Evolutionary conservation across 2,329 filamentous ascomycete genomes (phyloP).

Genomic region (Aureobasidium uvarum): DNA sequence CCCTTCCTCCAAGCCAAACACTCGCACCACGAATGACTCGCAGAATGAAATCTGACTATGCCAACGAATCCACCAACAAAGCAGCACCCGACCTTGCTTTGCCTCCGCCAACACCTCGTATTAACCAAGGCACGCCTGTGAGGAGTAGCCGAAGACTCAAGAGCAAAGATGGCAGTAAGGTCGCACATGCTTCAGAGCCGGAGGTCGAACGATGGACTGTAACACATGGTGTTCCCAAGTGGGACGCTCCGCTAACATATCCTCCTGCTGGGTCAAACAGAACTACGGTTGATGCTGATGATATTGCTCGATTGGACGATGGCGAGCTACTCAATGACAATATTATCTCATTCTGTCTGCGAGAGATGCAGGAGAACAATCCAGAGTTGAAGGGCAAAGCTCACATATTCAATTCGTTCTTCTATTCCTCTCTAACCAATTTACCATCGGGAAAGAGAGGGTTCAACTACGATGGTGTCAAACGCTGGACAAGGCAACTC

Average conservation of each 20-base stretch:
- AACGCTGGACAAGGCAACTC: slow-evolving; percentile 80
- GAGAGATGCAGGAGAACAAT: slow-evolving; percentile 42
- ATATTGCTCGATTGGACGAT: slow-evolving; percentile 75
- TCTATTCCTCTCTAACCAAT: slow-evolving; percentile 74
- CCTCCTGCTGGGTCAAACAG: slow-evolving; percentile 58
- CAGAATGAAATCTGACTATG: background rate
- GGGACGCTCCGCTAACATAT: slow-evolving; percentile 57
- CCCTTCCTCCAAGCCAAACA: background rate
- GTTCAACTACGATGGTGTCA: slow-evolving; percentile 83
- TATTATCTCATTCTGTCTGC: slow-evolving; percentile 82
- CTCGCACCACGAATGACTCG: background rate
- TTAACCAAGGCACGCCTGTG: background rate
- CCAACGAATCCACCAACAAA: background rate
- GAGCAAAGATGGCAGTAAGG: background rate
- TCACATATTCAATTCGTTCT: slow-evolving; percentile 91
- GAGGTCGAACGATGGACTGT: slow-evolving; percentile 14
- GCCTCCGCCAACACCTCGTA: background rate
- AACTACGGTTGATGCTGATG: slow-evolving; percentile 66
- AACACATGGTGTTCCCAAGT: slow-evolving; percentile 27
- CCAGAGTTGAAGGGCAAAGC: slow-evolving; percentile 55
- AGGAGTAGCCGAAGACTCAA: slow-evolving; percentile 11
- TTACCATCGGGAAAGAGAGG: slow-evolving; percentile 50
- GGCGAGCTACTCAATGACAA: slow-evolving; percentile 91
- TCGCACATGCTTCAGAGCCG: background rate
- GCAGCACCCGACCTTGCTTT: background rate